These are phyloP conservation scores for Oidium heveae DNA, from an alignment of 2,329 filamentous ascomycete genomes.

Conservation along the genomic window DNA sequence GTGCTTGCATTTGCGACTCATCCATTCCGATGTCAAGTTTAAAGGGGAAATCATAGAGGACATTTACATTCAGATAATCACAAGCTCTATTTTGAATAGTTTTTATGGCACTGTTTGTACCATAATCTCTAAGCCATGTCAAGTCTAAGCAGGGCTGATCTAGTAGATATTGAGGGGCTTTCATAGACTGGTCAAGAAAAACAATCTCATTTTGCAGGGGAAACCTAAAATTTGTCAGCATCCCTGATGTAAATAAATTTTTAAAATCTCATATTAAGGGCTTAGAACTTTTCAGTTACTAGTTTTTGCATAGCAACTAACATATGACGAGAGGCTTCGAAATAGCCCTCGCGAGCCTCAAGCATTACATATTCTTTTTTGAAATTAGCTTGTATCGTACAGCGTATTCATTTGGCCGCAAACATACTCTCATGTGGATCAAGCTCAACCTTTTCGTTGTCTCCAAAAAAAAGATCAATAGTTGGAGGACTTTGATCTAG, in stretches of 20 bases:
- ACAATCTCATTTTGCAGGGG: constrained; percentile 37
- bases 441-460: constrained; percentile 32
- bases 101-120: constrained; percentile 3
- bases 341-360: constrained; percentile 49
- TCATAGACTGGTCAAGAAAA: constrained; percentile 19
- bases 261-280: background rate
- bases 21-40: constrained; percentile 30
- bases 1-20: constrained; percentile 40
- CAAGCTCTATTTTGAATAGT: constrained; percentile 8
- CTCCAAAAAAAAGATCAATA: constrained; percentile 51
- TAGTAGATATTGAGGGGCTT: constrained; percentile 26
- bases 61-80: constrained; percentile 22
- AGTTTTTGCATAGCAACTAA: constrained; percentile 41
- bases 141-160: constrained; percentile 25
- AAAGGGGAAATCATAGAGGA: constrained; percentile 28
- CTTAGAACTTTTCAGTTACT: constrained; percentile 11
- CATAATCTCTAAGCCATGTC: constrained; percentile 13
- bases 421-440: constrained; percentile 40
- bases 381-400: background rate
- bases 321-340: constrained; percentile 49
- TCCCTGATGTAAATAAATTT: background rate
- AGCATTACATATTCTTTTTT: constrained; percentile 35
- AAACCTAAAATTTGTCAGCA: constrained; percentile 18
- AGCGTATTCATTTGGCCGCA: too few relatives aligned
- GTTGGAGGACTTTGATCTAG: constrained; percentile 41